These are phyloP conservation scores for Durusdinium trenchii DNA, from an alignment of 73 alveolate genomes.

Conservation along the genomic window DNA sequence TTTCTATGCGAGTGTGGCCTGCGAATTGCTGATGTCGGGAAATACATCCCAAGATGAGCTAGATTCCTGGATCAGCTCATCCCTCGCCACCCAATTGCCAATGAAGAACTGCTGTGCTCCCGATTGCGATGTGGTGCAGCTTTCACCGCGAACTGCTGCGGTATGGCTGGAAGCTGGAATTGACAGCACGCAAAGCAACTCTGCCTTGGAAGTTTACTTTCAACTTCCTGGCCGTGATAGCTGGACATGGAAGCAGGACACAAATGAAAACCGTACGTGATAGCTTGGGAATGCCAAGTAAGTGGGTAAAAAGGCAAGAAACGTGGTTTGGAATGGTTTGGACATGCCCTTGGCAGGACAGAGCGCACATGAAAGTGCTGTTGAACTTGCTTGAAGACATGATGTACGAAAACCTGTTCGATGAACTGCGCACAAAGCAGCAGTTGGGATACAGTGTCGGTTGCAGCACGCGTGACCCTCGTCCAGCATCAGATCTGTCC, in stretches of 20 bases:
- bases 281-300: background rate
- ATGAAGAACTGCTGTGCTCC: slow-evolving; percentile 6
- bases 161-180: slow-evolving; percentile 71
- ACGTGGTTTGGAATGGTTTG: background rate
- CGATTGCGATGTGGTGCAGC: slow-evolving; percentile 74
- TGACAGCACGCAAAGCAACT: slow-evolving; percentile 63
- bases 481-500: background rate
- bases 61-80: background rate
- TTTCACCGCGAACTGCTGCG: slow-evolving; percentile 28
- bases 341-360: slow-evolving; percentile 44
- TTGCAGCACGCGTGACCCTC: slow-evolving; percentile 54
- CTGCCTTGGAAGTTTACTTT: slow-evolving; percentile 57
- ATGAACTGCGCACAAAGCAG: slow-evolving; percentile 93
- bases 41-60: slow-evolving; percentile 27
- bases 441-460: slow-evolving; percentile 87
- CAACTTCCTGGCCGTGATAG: slow-evolving; percentile 73
- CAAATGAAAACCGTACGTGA: background rate
- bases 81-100: background rate
- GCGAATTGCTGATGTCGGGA: slow-evolving; percentile 67
- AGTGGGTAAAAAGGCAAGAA: background rate
- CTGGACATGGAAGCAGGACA: slow-evolving; percentile 80
- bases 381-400: slow-evolving; percentile 74
- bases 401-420: slow-evolving; percentile 70
- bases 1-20: slow-evolving; percentile 18
- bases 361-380: slow-evolving; percentile 45